A percentile compares a stretch with the other conserved stretches of the same genome.
Evolutionary conservation across 1,284 basidiomycete genomes (phyloP).

Genomic region (Schizophyllum amplum): DNA sequence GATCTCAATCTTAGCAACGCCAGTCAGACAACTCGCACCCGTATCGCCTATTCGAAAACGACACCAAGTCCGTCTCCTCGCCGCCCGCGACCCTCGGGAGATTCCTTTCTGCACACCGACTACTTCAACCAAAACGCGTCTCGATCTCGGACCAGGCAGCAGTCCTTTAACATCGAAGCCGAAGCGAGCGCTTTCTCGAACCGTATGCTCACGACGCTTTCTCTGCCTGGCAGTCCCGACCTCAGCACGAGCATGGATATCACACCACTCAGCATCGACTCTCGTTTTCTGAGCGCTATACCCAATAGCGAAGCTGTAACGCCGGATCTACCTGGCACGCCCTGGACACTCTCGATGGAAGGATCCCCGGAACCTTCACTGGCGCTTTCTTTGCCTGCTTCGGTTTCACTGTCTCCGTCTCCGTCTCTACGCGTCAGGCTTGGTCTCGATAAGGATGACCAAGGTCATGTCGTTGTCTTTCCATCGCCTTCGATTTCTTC

Average conservation of each 20-base stretch:
- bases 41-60: constrained; percentile 6
- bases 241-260: constrained; percentile 10
- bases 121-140: constrained; percentile 9
- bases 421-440: neutral
- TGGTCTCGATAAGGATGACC: neutral
- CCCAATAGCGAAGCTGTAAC: constrained; percentile 9
- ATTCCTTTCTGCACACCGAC: constrained; percentile 12
- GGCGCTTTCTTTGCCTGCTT: neutral
- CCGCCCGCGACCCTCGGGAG: constrained; percentile 15
- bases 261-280: neutral
- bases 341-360: constrained; percentile 14
- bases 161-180: constrained; percentile 1
- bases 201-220: constrained; percentile 15
- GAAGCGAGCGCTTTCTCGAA: neutral
- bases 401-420: constrained; percentile 9
- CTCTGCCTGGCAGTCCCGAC: constrained; percentile 15
- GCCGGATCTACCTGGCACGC: constrained; percentile 7
- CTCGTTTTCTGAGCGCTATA: neutral
- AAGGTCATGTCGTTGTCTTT: neutral
- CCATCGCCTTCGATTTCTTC: constrained; percentile 3
- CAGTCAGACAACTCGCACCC: no score
- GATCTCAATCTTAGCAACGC: neutral
- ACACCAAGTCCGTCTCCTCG: constrained; percentile 10
- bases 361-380: constrained; percentile 11
- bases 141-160: constrained; percentile 1